A percentile compares a stretch with the other conserved stretches of the same genome.
These are phyloP conservation scores for Fraxinus cuspidata DNA, from an alignment of 257 asterid genomes.

Conservation along the genomic window DNA sequence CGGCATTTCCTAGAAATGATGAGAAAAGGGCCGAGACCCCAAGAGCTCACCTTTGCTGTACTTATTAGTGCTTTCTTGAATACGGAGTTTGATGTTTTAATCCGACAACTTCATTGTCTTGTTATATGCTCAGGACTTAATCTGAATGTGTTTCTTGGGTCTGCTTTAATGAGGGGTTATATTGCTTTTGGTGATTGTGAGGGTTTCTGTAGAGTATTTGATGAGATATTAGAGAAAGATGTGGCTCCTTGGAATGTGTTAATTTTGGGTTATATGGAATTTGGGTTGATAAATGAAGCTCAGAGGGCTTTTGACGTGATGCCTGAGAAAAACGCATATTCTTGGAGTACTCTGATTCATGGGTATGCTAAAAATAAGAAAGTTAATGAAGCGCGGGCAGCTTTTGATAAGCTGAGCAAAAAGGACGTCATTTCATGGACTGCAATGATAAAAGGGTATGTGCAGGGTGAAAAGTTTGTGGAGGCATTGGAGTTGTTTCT, in stretches of 20 bases:
- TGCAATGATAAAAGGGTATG: slow-evolving; percentile 74
- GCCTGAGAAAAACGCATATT: slow-evolving; percentile 55
- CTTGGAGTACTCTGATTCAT: slow-evolving; percentile 71
- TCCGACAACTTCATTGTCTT: slow-evolving; percentile 65
- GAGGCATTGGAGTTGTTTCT: slow-evolving; percentile 58
- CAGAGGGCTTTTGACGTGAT: slow-evolving; percentile 50
- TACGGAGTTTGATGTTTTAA: slow-evolving; percentile 40
- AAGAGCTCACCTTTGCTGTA: slow-evolving; percentile 65
- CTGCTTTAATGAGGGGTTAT: slow-evolving; percentile 78
- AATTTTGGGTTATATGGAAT: slow-evolving; percentile 67
- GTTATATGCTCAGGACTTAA: slow-evolving; percentile 46
- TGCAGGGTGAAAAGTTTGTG: slow-evolving; percentile 39
- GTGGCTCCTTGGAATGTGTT: slow-evolving; percentile 70
- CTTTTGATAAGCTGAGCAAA: slow-evolving; percentile 36
- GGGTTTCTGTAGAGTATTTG: slow-evolving; percentile 52
- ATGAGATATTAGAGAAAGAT: slow-evolving; percentile 62
- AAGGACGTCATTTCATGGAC: slow-evolving; percentile 83
- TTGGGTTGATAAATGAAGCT: slow-evolving; percentile 59
- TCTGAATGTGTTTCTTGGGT: slow-evolving; percentile 59
- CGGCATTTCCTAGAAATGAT: slow-evolving; percentile 48
- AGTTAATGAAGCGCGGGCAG: slow-evolving; percentile 49
- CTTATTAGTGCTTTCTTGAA: slow-evolving; percentile 49
- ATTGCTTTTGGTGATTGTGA: slow-evolving; percentile 41
- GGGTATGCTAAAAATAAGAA: slow-evolving; percentile 61
- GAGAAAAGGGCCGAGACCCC: slow-evolving; percentile 40